A percentile compares a stretch with the other conserved stretches of the same genome.
Conservation (phyloP, 352 stramenopile species). For the Globisporangium splendens region DNA sequence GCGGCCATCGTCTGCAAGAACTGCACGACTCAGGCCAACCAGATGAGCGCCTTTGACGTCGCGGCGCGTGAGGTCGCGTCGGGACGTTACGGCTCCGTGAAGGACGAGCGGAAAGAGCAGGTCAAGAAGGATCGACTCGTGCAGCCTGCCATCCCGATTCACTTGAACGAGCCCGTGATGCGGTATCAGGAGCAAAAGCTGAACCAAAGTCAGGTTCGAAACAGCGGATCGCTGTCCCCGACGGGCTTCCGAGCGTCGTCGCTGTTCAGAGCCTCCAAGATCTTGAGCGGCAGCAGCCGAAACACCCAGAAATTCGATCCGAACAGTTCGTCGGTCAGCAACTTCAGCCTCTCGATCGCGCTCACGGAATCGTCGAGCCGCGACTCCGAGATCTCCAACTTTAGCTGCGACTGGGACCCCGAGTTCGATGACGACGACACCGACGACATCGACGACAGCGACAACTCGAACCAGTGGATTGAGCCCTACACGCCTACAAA, state of each 20-base stretch:
- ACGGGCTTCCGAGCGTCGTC: no score
- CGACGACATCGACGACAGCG: background rate
- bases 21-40: constrained; percentile 20
- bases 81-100: constrained; percentile 7
- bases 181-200: no score
- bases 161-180: no score
- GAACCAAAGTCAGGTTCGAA: no score
- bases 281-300: constrained; percentile 6
- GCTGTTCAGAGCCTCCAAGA: no score
- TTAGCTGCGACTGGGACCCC: background rate
- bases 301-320: background rate
- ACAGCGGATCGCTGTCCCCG: no score
- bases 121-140: no score
- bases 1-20: constrained; percentile 28
- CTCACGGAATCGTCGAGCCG: constrained; percentile 5
- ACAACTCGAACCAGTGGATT: no score
- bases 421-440: background rate
- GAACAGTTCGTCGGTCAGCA: background rate
- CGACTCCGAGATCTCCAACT: background rate
- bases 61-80: constrained; percentile 18
- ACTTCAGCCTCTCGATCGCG: background rate
- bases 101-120: background rate
- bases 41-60: constrained; percentile 18
- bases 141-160: no score
- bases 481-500: no score